Conservation (phyloP, 805 yeast genomes). For the Saccharomycopsis schoenii region DNA sequence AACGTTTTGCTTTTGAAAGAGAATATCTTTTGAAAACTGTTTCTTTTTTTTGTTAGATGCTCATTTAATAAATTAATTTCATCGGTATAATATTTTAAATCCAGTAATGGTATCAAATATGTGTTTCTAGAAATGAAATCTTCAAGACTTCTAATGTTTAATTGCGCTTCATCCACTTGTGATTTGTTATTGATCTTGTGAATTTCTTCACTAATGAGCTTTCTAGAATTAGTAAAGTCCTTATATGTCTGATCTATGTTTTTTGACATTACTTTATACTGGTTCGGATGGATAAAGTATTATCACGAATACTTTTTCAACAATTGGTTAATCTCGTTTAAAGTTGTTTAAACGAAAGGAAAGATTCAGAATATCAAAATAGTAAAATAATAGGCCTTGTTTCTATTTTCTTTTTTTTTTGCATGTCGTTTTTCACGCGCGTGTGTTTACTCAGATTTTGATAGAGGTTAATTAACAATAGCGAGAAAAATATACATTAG, state of each 20-base stretch:
- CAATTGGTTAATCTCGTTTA: no score
- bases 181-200: slow-evolving; percentile 59
- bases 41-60: not conserved
- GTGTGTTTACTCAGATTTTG: not conserved
- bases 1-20: slow-evolving; percentile 2
- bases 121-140: not conserved
- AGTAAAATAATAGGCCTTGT: no score
- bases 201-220: slow-evolving; percentile 41
- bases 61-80: slow-evolving; percentile 4
- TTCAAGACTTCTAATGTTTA: not conserved
- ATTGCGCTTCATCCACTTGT: slow-evolving; percentile 33
- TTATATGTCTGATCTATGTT: not conserved
- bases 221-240: not conserved
- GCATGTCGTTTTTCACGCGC: not conserved
- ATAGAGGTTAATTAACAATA: no score
- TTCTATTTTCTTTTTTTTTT: no score
- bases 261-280: not conserved
- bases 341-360: not conserved
- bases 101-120: not conserved
- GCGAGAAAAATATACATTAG: not conserved
- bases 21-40: not conserved
- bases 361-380: not conserved
- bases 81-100: slow-evolving; percentile 4
- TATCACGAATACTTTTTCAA: no score
- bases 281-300: no score